Conservation (phyloP, 2,329 filamentous ascomycete genomes). For the Myrmaecium sp. region DNA sequence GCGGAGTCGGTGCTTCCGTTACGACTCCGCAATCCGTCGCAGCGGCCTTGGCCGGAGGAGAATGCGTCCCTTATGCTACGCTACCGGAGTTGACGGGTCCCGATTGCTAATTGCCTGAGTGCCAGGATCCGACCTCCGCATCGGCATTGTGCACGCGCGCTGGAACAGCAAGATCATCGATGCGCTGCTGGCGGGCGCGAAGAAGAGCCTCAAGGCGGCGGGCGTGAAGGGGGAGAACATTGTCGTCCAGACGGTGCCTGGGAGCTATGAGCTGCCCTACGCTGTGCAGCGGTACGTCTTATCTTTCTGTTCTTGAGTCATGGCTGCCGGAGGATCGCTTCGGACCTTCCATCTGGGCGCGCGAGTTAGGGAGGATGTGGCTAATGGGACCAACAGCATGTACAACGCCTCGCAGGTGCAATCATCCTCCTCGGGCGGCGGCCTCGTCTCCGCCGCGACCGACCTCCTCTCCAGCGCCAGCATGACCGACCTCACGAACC, state of each 20-base stretch:
- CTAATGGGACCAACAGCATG: constrained; percentile 35
- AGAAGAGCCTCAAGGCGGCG: constrained; percentile 56
- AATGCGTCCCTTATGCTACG: too few relatives aligned
- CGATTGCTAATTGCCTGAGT: background rate
- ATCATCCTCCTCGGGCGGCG: constrained; percentile 41
- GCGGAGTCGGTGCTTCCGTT: constrained; percentile 1
- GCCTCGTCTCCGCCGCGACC: constrained; percentile 48
- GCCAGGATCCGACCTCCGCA: constrained; percentile 50
- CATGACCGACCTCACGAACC: constrained; percentile 45
- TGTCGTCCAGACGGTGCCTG: constrained; percentile 74
- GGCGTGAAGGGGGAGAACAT: constrained; percentile 85
- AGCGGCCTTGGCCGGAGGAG: constrained; percentile 39
- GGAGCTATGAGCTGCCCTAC: constrained; percentile 86
- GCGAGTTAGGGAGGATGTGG: background rate
- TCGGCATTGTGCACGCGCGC: constrained; percentile 88
- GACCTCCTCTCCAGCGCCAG: constrained; percentile 51
- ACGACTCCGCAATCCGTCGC: constrained; percentile 29
- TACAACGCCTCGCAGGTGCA: constrained; percentile 79
- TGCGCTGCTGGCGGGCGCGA: constrained; percentile 64
- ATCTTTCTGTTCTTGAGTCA: background rate
- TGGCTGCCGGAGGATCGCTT: background rate
- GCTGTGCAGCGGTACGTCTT: constrained; percentile 60
- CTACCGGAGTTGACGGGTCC: constrained; percentile 52
- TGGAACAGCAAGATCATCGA: constrained; percentile 89
- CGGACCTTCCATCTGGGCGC: background rate